These are phyloP conservation scores for Colletotrichum lentis DNA, from an alignment of 2,329 filamentous ascomycete species.

Conservation along the genomic window DNA sequence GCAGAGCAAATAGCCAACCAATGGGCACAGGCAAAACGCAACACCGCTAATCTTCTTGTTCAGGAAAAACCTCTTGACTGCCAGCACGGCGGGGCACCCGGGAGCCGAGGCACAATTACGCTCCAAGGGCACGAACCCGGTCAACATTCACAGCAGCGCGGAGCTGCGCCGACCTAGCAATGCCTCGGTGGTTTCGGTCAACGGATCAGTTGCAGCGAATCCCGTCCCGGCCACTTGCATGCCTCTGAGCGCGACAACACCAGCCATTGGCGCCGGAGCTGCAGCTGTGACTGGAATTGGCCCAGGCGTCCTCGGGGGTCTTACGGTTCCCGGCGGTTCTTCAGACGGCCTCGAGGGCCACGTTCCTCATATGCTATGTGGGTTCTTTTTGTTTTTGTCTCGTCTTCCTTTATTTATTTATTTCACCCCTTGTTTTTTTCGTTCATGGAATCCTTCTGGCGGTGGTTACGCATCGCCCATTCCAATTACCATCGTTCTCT, in stretches of 20 bases:
- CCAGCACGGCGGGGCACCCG: slow-evolving; percentile 49
- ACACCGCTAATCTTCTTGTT: slow-evolving; percentile 23
- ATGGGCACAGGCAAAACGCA: background rate
- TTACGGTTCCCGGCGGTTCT: slow-evolving; percentile 33
- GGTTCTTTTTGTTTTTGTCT: slow-evolving; percentile 43
- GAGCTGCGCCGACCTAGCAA: slow-evolving; percentile 51
- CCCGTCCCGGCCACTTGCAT: slow-evolving; percentile 16
- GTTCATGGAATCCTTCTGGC: background rate
- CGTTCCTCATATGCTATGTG: slow-evolving; percentile 59
- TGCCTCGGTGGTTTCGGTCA: slow-evolving; percentile 42
- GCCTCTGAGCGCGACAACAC: slow-evolving; percentile 19
- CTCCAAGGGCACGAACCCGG: slow-evolving; percentile 49
- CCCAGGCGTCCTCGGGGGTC: slow-evolving; percentile 28
- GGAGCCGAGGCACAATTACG: slow-evolving; percentile 57
- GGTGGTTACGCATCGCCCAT: slow-evolving; percentile 5
- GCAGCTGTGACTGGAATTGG: slow-evolving; percentile 37
- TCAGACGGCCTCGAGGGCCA: slow-evolving; percentile 51
- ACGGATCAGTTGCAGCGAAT: slow-evolving; percentile 39
- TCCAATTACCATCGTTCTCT: background rate
- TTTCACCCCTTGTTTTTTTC: background rate
- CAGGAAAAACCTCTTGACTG: slow-evolving; percentile 56
- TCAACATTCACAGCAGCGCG: slow-evolving; percentile 50
- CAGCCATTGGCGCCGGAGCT: slow-evolving; percentile 19
- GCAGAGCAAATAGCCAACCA: background rate
- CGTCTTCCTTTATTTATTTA: background rate